phyloP scores from a whole-genome alignment of 345 rosid species.

The Eucalyptus rudis region DNA sequence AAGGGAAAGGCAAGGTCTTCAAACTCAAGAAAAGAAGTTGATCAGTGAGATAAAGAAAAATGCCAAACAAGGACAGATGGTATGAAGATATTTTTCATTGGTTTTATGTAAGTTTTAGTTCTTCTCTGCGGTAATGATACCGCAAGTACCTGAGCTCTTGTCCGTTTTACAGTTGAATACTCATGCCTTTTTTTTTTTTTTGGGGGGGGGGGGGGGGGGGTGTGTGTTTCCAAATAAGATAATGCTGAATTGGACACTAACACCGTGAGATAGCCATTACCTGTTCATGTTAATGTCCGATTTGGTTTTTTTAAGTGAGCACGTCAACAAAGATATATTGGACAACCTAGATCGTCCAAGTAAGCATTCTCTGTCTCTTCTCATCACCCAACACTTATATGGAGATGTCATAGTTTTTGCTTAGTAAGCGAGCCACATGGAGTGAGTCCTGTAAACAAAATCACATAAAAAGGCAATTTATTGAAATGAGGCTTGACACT shows the following conservation, averaged over 20 bases:
- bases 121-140: not conserved
- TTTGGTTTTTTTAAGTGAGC: not conserved
- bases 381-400: not conserved
- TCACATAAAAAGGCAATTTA: not conserved
- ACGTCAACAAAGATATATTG: not conserved
- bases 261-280: not conserved
- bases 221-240: not conserved
- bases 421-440: not conserved
- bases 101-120: not conserved
- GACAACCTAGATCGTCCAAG: not conserved
- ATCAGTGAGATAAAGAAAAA: constrained; percentile 82
- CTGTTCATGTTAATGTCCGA: not conserved
- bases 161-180: not conserved
- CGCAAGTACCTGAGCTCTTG: not conserved
- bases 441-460: not conserved
- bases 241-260: not conserved
- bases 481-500: not conserved
- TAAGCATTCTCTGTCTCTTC: not conserved
- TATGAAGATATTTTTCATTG: not conserved
- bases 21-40: constrained; percentile 83
- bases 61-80: constrained; percentile 98
- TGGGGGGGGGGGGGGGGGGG: no score
- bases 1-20: constrained; percentile 93
- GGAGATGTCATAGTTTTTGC: not conserved
- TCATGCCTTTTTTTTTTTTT: not conserved